phyloP scores from a whole-genome alignment of 1,139 yeast species.

The Kodamaea alishanica region DNA sequence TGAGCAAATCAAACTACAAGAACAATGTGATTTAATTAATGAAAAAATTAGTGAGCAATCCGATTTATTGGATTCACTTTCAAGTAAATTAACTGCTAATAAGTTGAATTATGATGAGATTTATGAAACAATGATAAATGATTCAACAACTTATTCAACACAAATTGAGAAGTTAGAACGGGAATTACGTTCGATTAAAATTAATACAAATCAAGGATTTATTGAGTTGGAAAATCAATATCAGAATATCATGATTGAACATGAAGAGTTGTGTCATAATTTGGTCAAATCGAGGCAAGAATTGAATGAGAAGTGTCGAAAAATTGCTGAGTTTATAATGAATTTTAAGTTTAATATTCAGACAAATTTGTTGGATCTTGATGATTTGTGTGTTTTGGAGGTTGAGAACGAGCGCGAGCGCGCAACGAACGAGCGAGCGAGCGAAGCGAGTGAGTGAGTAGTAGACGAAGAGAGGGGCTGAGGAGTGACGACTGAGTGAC shows the following conservation, averaged over 20 bases:
- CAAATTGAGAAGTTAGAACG: conserved; percentile 66
- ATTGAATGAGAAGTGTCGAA: conserved; percentile 52
- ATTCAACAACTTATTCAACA: conserved; percentile 51
- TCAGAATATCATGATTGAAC: conserved; percentile 53
- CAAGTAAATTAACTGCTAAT: conserved; percentile 51
- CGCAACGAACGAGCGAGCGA: too few relatives aligned
- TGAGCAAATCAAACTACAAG: conserved; percentile 57
- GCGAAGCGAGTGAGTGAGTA: too few relatives aligned
- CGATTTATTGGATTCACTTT: conserved; percentile 57
- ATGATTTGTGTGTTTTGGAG: conserved; percentile 40
- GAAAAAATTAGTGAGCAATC: conserved; percentile 55
- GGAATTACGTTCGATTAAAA: conserved; percentile 53
- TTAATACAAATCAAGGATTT: conserved; percentile 51
- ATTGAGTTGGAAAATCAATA: conserved; percentile 55
- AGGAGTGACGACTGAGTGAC: too few relatives aligned
- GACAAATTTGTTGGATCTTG: conserved; percentile 53
- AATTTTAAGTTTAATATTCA: conserved; percentile 66
- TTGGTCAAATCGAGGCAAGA: conserved; percentile 46
- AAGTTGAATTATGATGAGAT: conserved; percentile 58
- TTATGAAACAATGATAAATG: conserved; percentile 53
- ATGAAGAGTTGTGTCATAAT: conserved; percentile 48
- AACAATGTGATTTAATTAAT: conserved; percentile 51
- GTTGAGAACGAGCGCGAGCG: conserved; percentile 18
- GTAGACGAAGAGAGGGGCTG: too few relatives aligned
- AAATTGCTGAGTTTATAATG: conserved; percentile 56